Base-by-base conservation (phyloP, 2,329 filamentous ascomycete genomes). In the Ustilaginoidea virens region DNA sequence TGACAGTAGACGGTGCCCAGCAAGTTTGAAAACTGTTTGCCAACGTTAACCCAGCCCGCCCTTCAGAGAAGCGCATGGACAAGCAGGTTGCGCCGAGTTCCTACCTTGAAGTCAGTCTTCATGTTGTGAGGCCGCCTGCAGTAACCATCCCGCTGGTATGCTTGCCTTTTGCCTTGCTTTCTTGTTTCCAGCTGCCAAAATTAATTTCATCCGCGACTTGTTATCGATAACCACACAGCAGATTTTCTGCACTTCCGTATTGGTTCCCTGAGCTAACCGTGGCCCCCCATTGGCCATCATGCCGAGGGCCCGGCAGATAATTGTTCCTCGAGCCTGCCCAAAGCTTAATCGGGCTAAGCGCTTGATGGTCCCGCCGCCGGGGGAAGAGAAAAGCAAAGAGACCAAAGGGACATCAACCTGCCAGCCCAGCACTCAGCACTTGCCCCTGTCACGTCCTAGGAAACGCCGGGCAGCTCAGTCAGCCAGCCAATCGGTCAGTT, bases 41-140 rank as follows among this genome's bases (percentile, higher is more conserved):
- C n/a, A 4, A 30, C 13, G n/a, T n/a, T n/a, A n/a, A n/a, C n/a
- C n/a, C n/a, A n/a, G n/a, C n/a, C n/a, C n/a, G n/a, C n/a, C n/a
- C n/a, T n/a, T n/a, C n/a, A n/a, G n/a, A n/a, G n/a, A n/a, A n/a
- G n/a, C n/a, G n/a, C n/a, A n/a, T n/a, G n/a, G n/a, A n/a, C n/a
- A n/a, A 24, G n/a, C n/a, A 12, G 8, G 7, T 10, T 5, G 11
- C n/a, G 8, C 4, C 14, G 22, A 3, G 8, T 34, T 33, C 55
- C 38, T 58, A 92, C 87, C 74, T 90, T 92, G 57, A 96, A 98
- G 60, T 96, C 87, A 42, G 86, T 96, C 80, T 96, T 98, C 90
- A 98, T 98, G 56, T 74, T 52, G 55, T 45, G 48, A n/a, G 47
- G 41, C 41, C 44, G 25, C 18, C 25, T 24, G 17, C 20, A 21